Evolutionary conservation across 208 protist genomes (phyloP), one percentile per base, ranked within the genome.

Genomic region (Phytomonas sp.): DNA sequence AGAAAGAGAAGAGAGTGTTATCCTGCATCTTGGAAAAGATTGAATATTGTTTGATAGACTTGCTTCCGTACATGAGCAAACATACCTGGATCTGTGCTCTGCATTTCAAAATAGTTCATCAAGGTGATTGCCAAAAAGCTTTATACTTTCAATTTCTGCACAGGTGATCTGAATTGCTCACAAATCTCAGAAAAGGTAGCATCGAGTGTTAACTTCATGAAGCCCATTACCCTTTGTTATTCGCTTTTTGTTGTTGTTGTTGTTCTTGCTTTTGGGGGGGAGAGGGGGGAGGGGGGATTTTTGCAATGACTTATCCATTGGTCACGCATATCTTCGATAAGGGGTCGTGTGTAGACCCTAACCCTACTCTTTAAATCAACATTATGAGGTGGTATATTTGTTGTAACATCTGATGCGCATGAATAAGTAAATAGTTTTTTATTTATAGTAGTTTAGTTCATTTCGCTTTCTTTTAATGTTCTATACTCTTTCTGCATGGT

Each of bases 381-480:
- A 56, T 56, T 56, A 23, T 8, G 26, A 56, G 16, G 19, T 12
- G 6, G 19, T 26, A 6, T 5, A 56, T 56, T 56, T 26, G 19
- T 23, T 56, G 7, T 56, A 26, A 26, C 19, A 19, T 56, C 45
- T 56, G 19, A 56, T 2, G 45, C 19, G 45, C 7, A 56, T 56
- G 23, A 26, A 26, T 56, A 56, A 19, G 45, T 56, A 19, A 56
- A 26, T 56, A 26, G 11, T 49, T 71, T 23, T 60, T 70, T 69
- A 31, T 31, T 49, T 40, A 60, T n/a, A 12, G 52, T 33, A 63
- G 2, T 49, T 69, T 40, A 49, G 26, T 29, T 62, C 16, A 10
- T 72, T 62, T 67, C 30, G 63, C 63, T 45, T 29, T 26, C 34
- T 31, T 30, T 0, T 4, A 34, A 61, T 66, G 2, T 42, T 59